Percentiles rank a stretch among this genome's conserved stretches.
Evolutionary conservation across 1,284 basidiomycete species (phyloP).

Genomic region (Ustilago cynodontis): DNA sequence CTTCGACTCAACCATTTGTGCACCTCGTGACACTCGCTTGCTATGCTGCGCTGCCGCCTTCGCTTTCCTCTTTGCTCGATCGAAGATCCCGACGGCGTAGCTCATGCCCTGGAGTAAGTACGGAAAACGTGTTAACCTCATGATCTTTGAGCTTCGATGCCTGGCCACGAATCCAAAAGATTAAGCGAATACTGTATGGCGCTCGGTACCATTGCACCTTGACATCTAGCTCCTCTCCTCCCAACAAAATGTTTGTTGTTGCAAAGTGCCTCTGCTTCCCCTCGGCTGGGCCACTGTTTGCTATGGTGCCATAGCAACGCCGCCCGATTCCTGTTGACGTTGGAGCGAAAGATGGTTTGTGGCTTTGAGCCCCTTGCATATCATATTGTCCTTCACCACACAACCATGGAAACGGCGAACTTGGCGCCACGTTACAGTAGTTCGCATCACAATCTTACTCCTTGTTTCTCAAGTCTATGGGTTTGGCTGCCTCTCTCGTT

Average conservation of each 20-base stretch:
- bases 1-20: background rate
- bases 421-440: background rate
- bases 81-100: background rate
- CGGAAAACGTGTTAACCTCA: constrained; percentile 1
- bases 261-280: background rate
- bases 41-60: background rate
- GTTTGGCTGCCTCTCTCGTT: background rate
- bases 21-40: background rate
- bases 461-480: background rate
- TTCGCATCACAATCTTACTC: background rate
- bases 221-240: background rate
- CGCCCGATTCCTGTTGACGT: background rate
- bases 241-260: background rate
- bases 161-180: background rate
- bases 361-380: constrained; percentile 5
- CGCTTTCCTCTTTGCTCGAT: background rate
- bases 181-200: background rate
- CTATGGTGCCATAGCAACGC: background rate
- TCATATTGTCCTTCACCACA: background rate
- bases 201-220: background rate
- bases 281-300: background rate
- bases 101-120: background rate
- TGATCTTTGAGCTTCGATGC: background rate
- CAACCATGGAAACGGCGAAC: background rate
- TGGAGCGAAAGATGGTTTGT: background rate